phyloP scores from a whole-genome alignment of 1,284 basidiomycete genomes.

The Coriolopsis trogii region DNA sequence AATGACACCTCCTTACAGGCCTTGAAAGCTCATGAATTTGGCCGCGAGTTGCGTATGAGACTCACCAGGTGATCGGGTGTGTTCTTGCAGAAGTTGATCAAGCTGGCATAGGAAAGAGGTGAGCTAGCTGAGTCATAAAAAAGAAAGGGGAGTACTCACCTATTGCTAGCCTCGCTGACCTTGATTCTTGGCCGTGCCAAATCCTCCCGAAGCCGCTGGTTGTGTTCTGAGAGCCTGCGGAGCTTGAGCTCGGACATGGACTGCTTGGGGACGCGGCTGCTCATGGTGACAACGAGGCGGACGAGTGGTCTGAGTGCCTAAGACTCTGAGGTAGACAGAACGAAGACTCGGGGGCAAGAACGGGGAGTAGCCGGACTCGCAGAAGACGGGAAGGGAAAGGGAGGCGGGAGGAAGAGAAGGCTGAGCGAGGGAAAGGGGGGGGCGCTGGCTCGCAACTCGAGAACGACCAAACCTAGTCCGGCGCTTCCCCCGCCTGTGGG shows the following conservation, averaged over 20 bases:
- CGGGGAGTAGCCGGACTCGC: constrained; percentile 14
- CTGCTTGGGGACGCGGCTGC: constrained; percentile 47
- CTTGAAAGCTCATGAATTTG: no score
- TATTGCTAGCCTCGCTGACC: constrained; percentile 76
- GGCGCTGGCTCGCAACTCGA: constrained; percentile 1
- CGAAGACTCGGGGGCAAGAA: constrained; percentile 1
- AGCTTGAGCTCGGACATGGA: constrained; percentile 86
- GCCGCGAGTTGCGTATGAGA: background rate
- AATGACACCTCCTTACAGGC: background rate
- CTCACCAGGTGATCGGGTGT: constrained; percentile 31
- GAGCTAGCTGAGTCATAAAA: constrained; percentile 1
- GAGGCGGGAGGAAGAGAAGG: background rate
- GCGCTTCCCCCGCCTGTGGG: no score
- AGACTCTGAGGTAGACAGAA: background rate
- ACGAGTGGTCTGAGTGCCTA: background rate
- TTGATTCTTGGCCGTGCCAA: constrained; percentile 72
- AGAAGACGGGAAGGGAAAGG: constrained; percentile 1
- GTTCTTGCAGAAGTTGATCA: constrained; percentile 61
- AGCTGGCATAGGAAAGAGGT: constrained; percentile 41
- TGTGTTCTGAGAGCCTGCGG: constrained; percentile 79
- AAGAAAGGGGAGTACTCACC: constrained; percentile 43
- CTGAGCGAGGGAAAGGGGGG: constrained; percentile 4
- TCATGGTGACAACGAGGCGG: constrained; percentile 28
- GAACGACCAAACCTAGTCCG: constrained; percentile 2
- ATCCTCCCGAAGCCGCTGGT: constrained; percentile 76